Evolutionary conservation across 176 grass and related monocot species (phyloP).

Genomic region (Zoysia pacifica): DNA sequence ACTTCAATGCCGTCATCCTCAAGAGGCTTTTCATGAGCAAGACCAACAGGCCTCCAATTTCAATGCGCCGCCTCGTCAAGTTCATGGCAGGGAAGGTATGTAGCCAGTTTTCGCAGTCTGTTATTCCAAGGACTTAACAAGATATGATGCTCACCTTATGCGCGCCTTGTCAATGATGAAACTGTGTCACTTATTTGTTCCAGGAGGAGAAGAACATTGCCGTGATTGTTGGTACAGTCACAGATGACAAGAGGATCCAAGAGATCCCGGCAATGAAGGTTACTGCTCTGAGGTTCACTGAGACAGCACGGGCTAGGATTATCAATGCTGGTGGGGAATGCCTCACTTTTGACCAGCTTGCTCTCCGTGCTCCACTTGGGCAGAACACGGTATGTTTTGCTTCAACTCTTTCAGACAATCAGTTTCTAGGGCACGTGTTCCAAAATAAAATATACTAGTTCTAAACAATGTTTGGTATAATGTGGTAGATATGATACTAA

Average conservation of each 20-base stretch:
- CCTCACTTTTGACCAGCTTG: conserved; percentile 91
- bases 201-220: conserved; percentile 70
- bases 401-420: not conserved
- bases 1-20: conserved; percentile 76
- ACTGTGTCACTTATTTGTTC: not conserved
- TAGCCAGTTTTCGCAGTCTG: not conserved
- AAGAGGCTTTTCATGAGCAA: conserved; percentile 96
- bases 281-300: conserved; percentile 74
- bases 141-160: not conserved
- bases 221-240: conserved; percentile 82
- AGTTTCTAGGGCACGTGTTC: not conserved
- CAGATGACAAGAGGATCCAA: conserved; percentile 84
- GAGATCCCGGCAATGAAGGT: conserved; percentile 84
- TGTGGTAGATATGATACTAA: not conserved
- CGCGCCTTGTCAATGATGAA: not conserved
- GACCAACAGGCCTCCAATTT: conserved; percentile 72
- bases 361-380: conserved; percentile 69
- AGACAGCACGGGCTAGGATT: conserved; percentile 83
- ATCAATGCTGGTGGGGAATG: conserved; percentile 87
- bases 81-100: conserved; percentile 79
- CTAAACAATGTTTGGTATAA: not conserved
- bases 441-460: too few relatives aligned
- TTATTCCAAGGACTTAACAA: not conserved
- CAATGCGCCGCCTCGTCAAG: conserved; percentile 57
- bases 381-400: conserved; percentile 67